phyloP scores from a whole-genome alignment of 257 asterid genomes.

The Ophiorrhiza pumila region DNA sequence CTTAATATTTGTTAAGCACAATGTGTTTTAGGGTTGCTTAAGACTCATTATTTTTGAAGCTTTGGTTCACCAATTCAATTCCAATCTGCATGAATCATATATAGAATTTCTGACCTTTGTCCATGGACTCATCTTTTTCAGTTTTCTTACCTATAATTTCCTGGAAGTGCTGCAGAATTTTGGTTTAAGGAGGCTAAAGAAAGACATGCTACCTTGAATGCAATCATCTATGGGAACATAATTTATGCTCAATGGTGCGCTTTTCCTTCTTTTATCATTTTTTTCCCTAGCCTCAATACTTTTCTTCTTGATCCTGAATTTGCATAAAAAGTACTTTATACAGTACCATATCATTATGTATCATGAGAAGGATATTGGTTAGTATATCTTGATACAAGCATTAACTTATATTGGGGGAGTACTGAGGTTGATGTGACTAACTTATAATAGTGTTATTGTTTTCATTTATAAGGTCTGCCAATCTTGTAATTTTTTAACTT shows the following conservation, averaged over 20 bases:
- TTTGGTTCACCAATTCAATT: too few relatives aligned
- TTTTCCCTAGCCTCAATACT: neutral
- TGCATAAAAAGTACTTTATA: neutral
- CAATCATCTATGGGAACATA: conserved; percentile 84
- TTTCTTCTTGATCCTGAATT: neutral
- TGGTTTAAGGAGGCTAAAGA: conserved; percentile 96
- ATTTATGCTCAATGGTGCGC: conserved; percentile 86
- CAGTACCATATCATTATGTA: neutral
- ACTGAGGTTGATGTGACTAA: neutral
- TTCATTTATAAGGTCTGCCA: neutral
- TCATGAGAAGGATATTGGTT: neutral
- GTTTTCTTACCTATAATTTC: conserved; percentile 31
- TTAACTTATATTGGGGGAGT: neutral
- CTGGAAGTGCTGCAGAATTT: conserved; percentile 82
- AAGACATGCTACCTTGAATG: conserved; percentile 56
- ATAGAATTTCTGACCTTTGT: neutral
- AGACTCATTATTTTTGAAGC: too few relatives aligned
- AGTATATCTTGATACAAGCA: neutral
- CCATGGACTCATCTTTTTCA: neutral
- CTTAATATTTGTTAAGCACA: neutral
- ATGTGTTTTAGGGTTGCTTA: neutral
- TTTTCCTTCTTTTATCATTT: neutral
- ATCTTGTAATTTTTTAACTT: neutral
- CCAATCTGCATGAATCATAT: neutral
- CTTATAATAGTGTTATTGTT: neutral